Evolutionary conservation across 495 filamentous ascomycete species (phyloP).

Genomic region (Xylaria telfairii): DNA sequence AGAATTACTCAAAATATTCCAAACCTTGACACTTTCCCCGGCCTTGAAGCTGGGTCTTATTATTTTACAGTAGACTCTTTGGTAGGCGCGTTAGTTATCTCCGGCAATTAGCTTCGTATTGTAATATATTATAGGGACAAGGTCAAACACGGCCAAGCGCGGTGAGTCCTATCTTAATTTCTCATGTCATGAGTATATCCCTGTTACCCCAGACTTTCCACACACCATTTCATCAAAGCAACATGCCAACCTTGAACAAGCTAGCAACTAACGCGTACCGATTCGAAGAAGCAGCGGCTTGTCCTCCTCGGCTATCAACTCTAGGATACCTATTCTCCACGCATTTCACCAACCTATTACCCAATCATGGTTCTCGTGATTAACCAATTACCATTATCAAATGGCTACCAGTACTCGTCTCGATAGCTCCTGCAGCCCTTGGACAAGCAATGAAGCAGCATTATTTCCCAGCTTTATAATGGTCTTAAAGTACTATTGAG

Average conservation of each 20-base stretch:
- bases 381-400: not conserved
- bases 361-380: conserved; percentile 11
- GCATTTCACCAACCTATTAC: not conserved
- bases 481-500: not conserved
- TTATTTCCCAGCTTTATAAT: not conserved
- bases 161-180: not conserved
- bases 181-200: conserved; percentile 13
- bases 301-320: not conserved
- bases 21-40: not conserved
- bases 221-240: conserved; percentile 16
- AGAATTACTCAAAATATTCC: not conserved
- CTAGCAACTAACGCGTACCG: conserved; percentile 8
- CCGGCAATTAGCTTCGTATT: too few species aligned
- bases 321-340: not conserved
- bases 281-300: conserved; percentile 6
- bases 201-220: conserved; percentile 29
- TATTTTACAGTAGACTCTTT: not conserved
- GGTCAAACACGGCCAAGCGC: not conserved
- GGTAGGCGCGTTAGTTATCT: not conserved
- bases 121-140: not conserved
- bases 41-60: too few species aligned
- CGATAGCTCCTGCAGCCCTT: conserved; percentile 21
- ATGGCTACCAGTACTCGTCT: not conserved
- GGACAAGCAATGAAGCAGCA: not conserved
- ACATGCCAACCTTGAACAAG: conserved; percentile 20